A percentile compares a stretch with the other conserved stretches of the same genome.
Conservation (phyloP, 768 basidiomycete genomes). For the Auricularia auricula-judae region DNA sequence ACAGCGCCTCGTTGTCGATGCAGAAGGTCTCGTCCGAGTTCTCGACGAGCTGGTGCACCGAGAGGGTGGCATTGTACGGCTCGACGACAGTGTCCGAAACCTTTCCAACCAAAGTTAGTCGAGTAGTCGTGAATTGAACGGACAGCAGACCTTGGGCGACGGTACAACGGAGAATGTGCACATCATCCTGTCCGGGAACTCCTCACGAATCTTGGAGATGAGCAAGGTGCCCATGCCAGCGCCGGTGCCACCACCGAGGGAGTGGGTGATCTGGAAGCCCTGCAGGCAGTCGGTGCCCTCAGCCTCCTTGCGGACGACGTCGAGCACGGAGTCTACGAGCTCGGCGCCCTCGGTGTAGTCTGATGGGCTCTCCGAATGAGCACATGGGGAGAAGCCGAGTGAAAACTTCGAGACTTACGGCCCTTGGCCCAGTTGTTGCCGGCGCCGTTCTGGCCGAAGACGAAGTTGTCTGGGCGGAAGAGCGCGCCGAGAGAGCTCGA, state of each 20-base stretch:
- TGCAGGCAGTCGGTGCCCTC: slow-evolving; percentile 96
- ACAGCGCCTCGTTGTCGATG: slow-evolving; percentile 98
- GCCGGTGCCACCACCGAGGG: slow-evolving; percentile 97
- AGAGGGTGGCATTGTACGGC: slow-evolving; percentile 98
- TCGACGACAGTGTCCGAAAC: slow-evolving; percentile 98
- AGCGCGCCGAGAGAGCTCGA: slow-evolving; percentile 82
- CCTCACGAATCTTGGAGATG: slow-evolving; percentile 98
- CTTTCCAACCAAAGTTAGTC: slow-evolving; percentile 10
- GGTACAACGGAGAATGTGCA: slow-evolving; percentile 99
- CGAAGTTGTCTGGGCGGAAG: slow-evolving; percentile 98
- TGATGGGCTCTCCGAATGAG: slow-evolving; percentile 19
- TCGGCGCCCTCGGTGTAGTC: slow-evolving; percentile 96
- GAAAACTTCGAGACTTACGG: slow-evolving; percentile 46
- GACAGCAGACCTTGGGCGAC: slow-evolving; percentile 58
- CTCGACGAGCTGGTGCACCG: slow-evolving; percentile 97
- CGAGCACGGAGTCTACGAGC: slow-evolving; percentile 94
- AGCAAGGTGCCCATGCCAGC: slow-evolving; percentile 99
- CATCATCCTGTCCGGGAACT: slow-evolving; percentile 99
- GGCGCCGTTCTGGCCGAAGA: slow-evolving; percentile 95
- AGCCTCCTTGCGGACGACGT: slow-evolving; percentile 98
- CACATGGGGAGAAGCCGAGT: slow-evolving; percentile 7
- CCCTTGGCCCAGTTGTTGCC: slow-evolving; percentile 99
- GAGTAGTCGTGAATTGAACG: background rate
- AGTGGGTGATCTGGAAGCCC: slow-evolving; percentile 99
- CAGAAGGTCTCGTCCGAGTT: slow-evolving; percentile 99